Conservation (phyloP, 805 yeast species). For the Metschnikowia bowlesiae region DNA sequence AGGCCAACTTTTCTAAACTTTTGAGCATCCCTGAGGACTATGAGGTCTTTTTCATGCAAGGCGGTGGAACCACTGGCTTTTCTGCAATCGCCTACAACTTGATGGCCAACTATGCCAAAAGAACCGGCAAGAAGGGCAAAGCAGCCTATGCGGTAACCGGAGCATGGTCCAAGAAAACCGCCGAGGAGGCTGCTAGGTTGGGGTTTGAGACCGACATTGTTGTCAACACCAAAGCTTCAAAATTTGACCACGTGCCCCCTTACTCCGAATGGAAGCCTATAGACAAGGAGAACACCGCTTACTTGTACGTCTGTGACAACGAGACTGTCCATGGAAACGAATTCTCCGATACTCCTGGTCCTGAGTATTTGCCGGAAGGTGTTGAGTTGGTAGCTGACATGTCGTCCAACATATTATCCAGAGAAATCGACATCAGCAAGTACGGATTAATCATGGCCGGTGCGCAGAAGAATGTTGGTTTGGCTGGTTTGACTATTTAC, state of each 20-base stretch:
- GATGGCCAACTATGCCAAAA: conserved; percentile 67
- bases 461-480: conserved; percentile 96
- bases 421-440: conserved; percentile 72
- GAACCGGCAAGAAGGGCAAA: conserved; percentile 68
- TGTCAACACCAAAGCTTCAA: conserved; percentile 56
- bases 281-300: conserved; percentile 64
- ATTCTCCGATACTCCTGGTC: conserved; percentile 50
- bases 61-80: conserved; percentile 97
- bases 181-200: conserved; percentile 80
- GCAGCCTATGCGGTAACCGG: conserved; percentile 92
- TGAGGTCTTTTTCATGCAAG: conserved; percentile 92
- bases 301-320: conserved; percentile 88
- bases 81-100: conserved; percentile 82
- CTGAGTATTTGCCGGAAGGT: conserved; percentile 54
- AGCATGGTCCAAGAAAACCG: conserved; percentile 86
- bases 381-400: conserved; percentile 89
- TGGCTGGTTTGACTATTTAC: conserved; percentile 92
- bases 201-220: conserved; percentile 72
- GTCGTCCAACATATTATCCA: conserved; percentile 88
- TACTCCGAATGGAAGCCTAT: conserved; percentile 60
- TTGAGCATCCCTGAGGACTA: conserved; percentile 83
- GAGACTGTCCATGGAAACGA: conserved; percentile 97
- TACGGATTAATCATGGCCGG: conserved; percentile 94
- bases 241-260: conserved; percentile 64
- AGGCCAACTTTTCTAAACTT: conserved; percentile 58